Base-by-base conservation (phyloP, 768 basidiomycete species). In the Pleurotus sapidus region DNA sequence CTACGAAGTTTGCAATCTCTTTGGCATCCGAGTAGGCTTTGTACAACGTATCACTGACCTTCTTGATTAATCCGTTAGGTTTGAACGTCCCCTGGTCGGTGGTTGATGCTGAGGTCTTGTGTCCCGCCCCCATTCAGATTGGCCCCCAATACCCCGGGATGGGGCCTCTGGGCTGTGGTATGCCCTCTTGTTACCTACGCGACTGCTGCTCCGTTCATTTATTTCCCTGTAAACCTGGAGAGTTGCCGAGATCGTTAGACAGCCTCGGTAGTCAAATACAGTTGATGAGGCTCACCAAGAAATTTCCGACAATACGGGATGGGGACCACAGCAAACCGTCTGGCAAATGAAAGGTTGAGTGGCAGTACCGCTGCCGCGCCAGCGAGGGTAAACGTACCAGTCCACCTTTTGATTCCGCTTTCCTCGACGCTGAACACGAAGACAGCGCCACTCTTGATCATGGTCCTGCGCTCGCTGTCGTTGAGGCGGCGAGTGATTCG, bases 381-480 rank as follows among this genome's bases (percentile, higher is more conserved):
- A 45, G 60, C 49, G 30, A 53, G 46, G 46, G 40, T 56, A 42
- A 64, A 62, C 70, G 55, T 60, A 72, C 87, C 92, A 34, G 92
- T 95, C 88, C 91, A 92, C 14, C 91, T 79, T 68, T 90, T 92
- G 71, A 95, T 93, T 11, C 89, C 89, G 66, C 89, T 91, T 67
- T 92, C 90, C 64, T 91, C 87, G 65, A 93, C 91, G 67, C 89
- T 89, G 73, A 93, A 95, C 49, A 95, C 86, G 67, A 93, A 95
- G 14, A 93, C 84, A 48, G 91, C 89, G 8, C 82, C 82, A 37
- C 80, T 78, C 66, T 79, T 80, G 68, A 84, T 82, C 82, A 84
- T 89, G 49, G 69, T 79, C 67, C 74, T 73, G 30, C 87, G 82
- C 65, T 95, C 91, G n/a, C 85, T 77, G 65, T 93, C 91, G 66